Evolutionary conservation across 805 yeast genomes (phyloP), one percentile per base, ranked within the genome.

Genomic region (Metschnikowia similis): DNA sequence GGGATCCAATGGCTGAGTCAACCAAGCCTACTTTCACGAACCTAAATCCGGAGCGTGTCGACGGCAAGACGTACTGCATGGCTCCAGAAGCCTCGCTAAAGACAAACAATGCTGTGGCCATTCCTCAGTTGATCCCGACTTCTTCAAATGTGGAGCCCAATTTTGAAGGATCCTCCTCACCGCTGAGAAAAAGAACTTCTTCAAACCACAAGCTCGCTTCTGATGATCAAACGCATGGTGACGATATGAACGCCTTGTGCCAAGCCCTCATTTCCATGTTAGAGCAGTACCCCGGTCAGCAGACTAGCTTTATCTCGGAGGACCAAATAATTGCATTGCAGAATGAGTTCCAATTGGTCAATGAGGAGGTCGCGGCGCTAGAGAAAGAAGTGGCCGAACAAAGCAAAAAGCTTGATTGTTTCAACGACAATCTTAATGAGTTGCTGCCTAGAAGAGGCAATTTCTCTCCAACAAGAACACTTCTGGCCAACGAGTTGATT

Each of bases 321-420:
- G 39, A 10, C 8, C 34, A 34, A 11, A 47, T 47, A 8, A 26
- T 27, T 6, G 48, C 30, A 14, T 36, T 47, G 55, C 74, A 63
- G 64, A 72, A 56, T 41, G 75, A 65, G 53, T 77, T 66, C 62
- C 64, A 48, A 31, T 51, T 41, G 41, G 54, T 80, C 8, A 59
- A 63, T 2, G 65, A 67, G 8, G 79, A 77, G 38, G 67, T 79
- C 5, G 55, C 66, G 31, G 63, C 68, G n/a, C 69, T 77, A 41
- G 79, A 77, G 49, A 65, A 65, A 4, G 64, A 72, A 6, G 65
- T 76, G 8, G 75, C 72, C 29, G 67, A 68, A 21, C 85, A 79
- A 57, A 65, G 70, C 48, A 64, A 64, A 32, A 68, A 79, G 49
- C 62, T 77, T 21, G 56, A 70, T 1, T 62, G 65, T 32, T 59